Base-by-base conservation (phyloP, 345 rosid species). In the Physaria fendleri region DNA sequence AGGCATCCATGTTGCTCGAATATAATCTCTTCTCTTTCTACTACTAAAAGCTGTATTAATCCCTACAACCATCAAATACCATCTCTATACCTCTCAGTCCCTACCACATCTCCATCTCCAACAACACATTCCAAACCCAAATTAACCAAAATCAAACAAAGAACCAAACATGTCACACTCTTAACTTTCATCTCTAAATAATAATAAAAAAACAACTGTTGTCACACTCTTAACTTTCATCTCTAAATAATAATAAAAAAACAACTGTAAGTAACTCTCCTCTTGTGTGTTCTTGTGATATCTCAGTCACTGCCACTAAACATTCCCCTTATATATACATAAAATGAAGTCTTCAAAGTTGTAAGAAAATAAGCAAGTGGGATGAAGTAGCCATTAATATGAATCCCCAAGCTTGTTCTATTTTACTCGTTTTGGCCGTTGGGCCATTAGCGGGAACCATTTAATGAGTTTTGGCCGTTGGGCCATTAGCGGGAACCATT, bases 381-480 rank as follows among this genome's bases (percentile, higher is more conserved):
- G 49, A 58, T 12, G 56, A 59, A 58, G 64, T 64, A 57, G 67
- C 62, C 59, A 72, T 72, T 59, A 72, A 66, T 72, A 65, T 61
- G 64, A 22, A 50, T 49, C 66, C 22, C 44, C 66, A 69, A 54
- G 64, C 74, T 62, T 69, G 68, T 69, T 71, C 39, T 59, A 60
- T 71, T 39, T 53, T 29, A 71, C 74, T 69, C 74, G 74, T 64
- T 38, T 24, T 46, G 70, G 29, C 59, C 75, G 75, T 71, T 71
- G 74, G 52, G 74, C 44, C 51, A 63, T 56, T 63, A n/a, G n/a
- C n/a, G n/a, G n/a, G n/a, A n/a, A n/a, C n/a, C n/a, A n/a, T n/a
- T n/a, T n/a, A n/a, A n/a, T n/a, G n/a, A n/a, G 74, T 64, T 38
- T 24, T 46, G 70, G 29, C 59, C 75, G 75, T 71, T 71, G 74